These are phyloP conservation scores for Aspergillus felis DNA, from an alignment of 2,329 filamentous ascomycete species.

Conservation along the genomic window DNA sequence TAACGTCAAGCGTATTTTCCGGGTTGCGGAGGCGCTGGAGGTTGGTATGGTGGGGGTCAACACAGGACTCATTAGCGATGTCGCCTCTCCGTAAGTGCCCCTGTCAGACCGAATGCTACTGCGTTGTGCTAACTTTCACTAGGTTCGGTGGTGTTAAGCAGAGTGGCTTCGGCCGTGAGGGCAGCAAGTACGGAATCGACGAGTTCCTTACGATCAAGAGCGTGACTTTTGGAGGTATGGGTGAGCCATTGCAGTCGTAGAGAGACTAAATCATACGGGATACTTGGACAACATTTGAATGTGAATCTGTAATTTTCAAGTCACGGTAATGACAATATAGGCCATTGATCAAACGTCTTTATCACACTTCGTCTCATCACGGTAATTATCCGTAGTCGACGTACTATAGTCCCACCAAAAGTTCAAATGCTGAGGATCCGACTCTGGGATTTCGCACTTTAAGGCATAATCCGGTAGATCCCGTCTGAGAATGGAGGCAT, in stretches of 20 bases:
- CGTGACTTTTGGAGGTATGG: conserved; percentile 61
- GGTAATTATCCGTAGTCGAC: background rate
- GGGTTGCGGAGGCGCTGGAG: conserved; percentile 56
- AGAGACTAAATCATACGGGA: background rate
- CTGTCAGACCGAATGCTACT: background rate
- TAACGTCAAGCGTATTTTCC: conserved; percentile 56
- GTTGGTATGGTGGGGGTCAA: conserved; percentile 61
- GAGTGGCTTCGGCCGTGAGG: conserved; percentile 76
- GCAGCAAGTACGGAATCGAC: conserved; percentile 70
- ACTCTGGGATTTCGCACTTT: conserved; percentile 9
- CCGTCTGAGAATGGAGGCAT: conserved; percentile 6
- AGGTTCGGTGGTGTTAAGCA: conserved; percentile 80
- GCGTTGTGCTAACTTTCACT: conserved; percentile 15
- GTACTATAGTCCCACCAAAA: conserved; percentile 17
- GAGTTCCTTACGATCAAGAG: conserved; percentile 75
- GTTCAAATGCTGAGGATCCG: conserved; percentile 12
- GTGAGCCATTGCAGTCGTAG: conserved; percentile 51
- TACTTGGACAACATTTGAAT: background rate
- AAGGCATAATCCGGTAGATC: conserved; percentile 7
- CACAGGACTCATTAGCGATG: conserved; percentile 61
- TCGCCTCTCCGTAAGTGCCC: conserved; percentile 45
- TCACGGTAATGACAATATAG: background rate
- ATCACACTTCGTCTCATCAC: background rate
- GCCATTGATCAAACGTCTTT: background rate
- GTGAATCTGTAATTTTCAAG: background rate